phyloP scores from a whole-genome alignment of 2,329 filamentous ascomycete genomes.

The Fusarium sp. region DNA sequence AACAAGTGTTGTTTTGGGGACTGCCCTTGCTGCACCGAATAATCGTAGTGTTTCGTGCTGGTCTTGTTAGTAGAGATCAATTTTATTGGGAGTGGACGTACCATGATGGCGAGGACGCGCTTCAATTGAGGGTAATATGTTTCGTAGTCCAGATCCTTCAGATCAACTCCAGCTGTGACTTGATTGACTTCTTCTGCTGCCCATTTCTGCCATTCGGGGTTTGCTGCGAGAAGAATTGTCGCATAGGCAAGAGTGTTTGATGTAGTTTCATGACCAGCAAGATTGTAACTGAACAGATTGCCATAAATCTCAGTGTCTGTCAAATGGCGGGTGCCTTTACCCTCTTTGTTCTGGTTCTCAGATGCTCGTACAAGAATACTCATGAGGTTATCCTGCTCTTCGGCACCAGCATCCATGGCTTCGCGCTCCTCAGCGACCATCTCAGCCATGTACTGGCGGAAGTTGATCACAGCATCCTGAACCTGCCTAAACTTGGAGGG shows the following conservation, averaged over 20 bases:
- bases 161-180: constrained; percentile 14
- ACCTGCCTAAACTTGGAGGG: constrained; percentile 32
- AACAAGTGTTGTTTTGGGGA: constrained; percentile 29
- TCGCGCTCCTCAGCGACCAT: constrained; percentile 31
- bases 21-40: constrained; percentile 32
- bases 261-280: constrained; percentile 64
- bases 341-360: constrained; percentile 8
- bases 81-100: background rate
- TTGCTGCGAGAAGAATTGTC: constrained; percentile 56
- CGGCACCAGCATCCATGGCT: constrained; percentile 14
- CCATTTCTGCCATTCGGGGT: constrained; percentile 59
- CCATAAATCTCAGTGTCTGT: constrained; percentile 59
- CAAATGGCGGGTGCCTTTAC: constrained; percentile 37
- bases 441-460: constrained; percentile 36
- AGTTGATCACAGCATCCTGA: constrained; percentile 29
- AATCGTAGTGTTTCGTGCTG: constrained; percentile 37
- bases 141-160: constrained; percentile 33
- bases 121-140: constrained; percentile 35
- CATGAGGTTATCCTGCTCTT: constrained; percentile 33
- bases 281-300: constrained; percentile 60
- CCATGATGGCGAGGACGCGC: constrained; percentile 35
- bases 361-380: constrained; percentile 36
- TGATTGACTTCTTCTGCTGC: constrained; percentile 51
- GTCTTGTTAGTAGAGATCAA: background rate
- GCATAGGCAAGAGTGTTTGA: constrained; percentile 57